Percentiles rank a stretch among this genome's conserved stretches.
These are phyloP conservation scores for Blastobotrys niveus DNA, from an alignment of 1,139 yeast species.

Conservation along the genomic window DNA sequence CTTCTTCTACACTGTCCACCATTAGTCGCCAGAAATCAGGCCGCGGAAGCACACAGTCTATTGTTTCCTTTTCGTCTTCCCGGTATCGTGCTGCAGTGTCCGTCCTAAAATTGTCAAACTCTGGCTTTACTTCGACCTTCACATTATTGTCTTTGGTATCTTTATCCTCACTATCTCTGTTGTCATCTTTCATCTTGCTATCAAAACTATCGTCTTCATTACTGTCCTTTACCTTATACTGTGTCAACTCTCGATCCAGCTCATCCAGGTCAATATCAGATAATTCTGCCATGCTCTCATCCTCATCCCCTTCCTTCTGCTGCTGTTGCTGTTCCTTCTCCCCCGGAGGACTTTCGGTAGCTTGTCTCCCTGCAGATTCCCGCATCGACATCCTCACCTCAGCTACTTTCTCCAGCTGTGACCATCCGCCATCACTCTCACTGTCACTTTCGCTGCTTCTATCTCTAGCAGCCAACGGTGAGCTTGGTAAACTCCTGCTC, in stretches of 20 bases:
- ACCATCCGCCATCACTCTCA: constrained; percentile 15
- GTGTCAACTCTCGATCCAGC: background rate
- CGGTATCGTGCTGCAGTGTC: constrained; percentile 1
- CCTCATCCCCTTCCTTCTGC: background rate
- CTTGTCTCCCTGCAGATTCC: background rate
- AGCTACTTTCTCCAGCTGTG: constrained; percentile 6
- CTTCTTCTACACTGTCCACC: constrained; percentile 2
- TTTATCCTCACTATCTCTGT: background rate
- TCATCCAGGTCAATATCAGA: constrained; percentile 3
- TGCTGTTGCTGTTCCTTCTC: background rate
- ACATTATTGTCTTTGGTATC: background rate
- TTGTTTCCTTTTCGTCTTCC: constrained; percentile 4
- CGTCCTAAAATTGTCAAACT: constrained; percentile 1
- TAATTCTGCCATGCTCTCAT: background rate
- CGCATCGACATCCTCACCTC: background rate
- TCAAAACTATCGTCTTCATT: background rate
- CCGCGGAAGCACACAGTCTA: constrained; percentile 4
- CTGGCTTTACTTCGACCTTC: background rate
- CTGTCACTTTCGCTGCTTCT: constrained; percentile 9
- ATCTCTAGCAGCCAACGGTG: constrained; percentile 7
- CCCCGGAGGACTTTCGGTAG: too few species aligned
- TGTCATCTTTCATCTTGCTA: background rate
- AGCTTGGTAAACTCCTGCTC: constrained; percentile 12
- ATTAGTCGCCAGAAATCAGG: constrained; percentile 9
- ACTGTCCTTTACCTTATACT: background rate